phyloP scores from a whole-genome alignment of 805 yeast species.

The Yarrowia sp. region DNA sequence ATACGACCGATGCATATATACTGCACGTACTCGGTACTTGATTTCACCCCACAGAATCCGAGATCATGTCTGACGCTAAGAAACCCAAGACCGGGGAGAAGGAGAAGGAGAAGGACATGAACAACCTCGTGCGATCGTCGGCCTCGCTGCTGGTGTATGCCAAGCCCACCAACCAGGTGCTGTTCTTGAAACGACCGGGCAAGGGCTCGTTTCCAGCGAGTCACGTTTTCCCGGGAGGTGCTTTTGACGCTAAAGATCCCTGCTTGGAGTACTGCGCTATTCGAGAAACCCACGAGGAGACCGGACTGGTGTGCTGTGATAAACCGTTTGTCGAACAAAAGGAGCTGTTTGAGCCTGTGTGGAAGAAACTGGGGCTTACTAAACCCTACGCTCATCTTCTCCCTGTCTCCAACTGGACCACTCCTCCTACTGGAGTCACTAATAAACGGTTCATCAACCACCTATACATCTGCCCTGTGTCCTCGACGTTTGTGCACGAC shows the following conservation, averaged over 20 bases:
- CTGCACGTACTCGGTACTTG: conserved; percentile 2
- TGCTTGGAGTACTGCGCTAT: conserved; percentile 46
- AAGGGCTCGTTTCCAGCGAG: conserved; percentile 46
- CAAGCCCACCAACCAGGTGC: conserved; percentile 43
- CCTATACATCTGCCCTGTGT: conserved; percentile 44
- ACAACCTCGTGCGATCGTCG: conserved; percentile 40
- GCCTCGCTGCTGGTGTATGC: conserved; percentile 45
- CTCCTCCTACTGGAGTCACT: conserved; percentile 44
- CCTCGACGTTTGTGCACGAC: conserved; percentile 40
- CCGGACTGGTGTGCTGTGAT: conserved; percentile 44
- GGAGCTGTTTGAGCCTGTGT: conserved; percentile 43
- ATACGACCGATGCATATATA: conserved; percentile 23
- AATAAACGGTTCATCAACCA: conserved; percentile 47
- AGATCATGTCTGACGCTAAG: conserved; percentile 15
- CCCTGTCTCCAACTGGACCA: conserved; percentile 46
- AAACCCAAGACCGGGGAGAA: neutral
- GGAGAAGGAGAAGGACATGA: conserved; percentile 19
- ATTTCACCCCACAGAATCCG: neutral
- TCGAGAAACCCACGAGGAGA: conserved; percentile 49
- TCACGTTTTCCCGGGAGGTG: conserved; percentile 51
- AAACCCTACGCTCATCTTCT: conserved; percentile 36
- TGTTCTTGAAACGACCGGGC: conserved; percentile 47
- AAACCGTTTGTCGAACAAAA: conserved; percentile 32
- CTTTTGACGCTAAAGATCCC: conserved; percentile 45
- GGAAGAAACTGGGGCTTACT: conserved; percentile 18